These are phyloP conservation scores for Coemansia sp. DNA, from an alignment of 192 early-diverging fungal species.

Conservation along the genomic window DNA sequence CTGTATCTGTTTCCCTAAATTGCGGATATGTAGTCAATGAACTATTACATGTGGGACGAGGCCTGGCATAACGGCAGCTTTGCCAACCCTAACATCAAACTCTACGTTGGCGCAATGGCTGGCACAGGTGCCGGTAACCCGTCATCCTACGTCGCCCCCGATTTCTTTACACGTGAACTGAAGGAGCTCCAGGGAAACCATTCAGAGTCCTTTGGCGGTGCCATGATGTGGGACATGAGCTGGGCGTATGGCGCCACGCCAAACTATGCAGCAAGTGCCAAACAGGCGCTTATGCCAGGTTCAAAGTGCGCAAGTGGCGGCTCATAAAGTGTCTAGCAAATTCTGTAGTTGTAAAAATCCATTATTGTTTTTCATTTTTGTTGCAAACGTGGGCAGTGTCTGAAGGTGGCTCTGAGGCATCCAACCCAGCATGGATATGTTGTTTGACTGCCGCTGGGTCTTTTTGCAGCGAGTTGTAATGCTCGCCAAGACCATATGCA, in stretches of 20 bases:
- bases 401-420: not conserved
- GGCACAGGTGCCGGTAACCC: slow-evolving; percentile 55
- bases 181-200: slow-evolving; percentile 40
- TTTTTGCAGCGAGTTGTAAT: slow-evolving; percentile 87
- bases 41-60: slow-evolving; percentile 57
- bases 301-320: slow-evolving; percentile 26
- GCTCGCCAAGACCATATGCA: slow-evolving; percentile 89
- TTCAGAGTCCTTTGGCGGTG: slow-evolving; percentile 63
- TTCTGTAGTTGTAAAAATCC: not conserved
- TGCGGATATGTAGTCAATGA: slow-evolving; percentile 36
- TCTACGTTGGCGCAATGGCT: slow-evolving; percentile 60
- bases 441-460: not conserved
- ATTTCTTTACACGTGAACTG: slow-evolving; percentile 44
- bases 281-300: slow-evolving; percentile 50
- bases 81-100: slow-evolving; percentile 58
- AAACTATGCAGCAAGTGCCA: slow-evolving; percentile 47
- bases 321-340: not conserved
- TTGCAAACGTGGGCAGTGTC: not conserved
- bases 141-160: slow-evolving; percentile 46
- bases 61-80: slow-evolving; percentile 61
- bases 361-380: not conserved
- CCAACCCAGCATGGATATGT: not conserved
- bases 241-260: slow-evolving; percentile 50
- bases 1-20: not conserved
- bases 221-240: slow-evolving; percentile 68